A percentile compares a stretch with the other conserved stretches of the same genome.
Evolutionary conservation across 2,329 filamentous ascomycete species (phyloP).

Genomic region (Parascedosporium putredinis): DNA sequence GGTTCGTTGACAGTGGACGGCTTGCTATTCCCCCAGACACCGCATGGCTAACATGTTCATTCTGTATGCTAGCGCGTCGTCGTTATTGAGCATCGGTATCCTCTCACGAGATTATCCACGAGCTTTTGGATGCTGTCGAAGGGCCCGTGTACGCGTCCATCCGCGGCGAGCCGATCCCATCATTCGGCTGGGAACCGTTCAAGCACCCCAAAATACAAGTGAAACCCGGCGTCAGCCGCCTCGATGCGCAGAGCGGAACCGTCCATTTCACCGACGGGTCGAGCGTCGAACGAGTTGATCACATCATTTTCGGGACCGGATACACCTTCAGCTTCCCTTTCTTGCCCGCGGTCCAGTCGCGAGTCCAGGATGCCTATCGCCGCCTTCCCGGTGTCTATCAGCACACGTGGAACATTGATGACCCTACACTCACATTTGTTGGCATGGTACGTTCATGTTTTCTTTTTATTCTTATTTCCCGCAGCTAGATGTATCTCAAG

Average conservation of each 20-base stretch:
- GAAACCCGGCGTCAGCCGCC: conserved; percentile 31
- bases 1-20: conserved; percentile 4
- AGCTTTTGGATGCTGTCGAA: conserved; percentile 33
- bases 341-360: conserved; percentile 33
- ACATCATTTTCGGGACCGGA: conserved; percentile 49
- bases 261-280: conserved; percentile 42
- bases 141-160: conserved; percentile 38
- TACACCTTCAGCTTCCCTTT: conserved; percentile 49
- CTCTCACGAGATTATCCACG: conserved; percentile 44
- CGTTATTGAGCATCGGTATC: conserved; percentile 29
- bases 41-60: too few relatives aligned
- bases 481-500: too few relatives aligned
- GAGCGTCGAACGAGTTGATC: conserved; percentile 36
- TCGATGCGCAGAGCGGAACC: conserved; percentile 17
- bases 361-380: conserved; percentile 25
- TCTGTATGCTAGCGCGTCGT: too few relatives aligned
- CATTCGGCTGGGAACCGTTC: conserved; percentile 47
- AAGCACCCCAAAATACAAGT: conserved; percentile 36
- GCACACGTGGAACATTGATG: conserved; percentile 24
- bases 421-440: conserved; percentile 23
- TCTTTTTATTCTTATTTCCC: too few relatives aligned
- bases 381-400: conserved; percentile 25
- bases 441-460: conserved; percentile 20
- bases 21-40: too few relatives aligned
- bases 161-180: conserved; percentile 31